phyloP scores from a whole-genome alignment of 768 basidiomycete species.

The Leucosporidium scottii region DNA sequence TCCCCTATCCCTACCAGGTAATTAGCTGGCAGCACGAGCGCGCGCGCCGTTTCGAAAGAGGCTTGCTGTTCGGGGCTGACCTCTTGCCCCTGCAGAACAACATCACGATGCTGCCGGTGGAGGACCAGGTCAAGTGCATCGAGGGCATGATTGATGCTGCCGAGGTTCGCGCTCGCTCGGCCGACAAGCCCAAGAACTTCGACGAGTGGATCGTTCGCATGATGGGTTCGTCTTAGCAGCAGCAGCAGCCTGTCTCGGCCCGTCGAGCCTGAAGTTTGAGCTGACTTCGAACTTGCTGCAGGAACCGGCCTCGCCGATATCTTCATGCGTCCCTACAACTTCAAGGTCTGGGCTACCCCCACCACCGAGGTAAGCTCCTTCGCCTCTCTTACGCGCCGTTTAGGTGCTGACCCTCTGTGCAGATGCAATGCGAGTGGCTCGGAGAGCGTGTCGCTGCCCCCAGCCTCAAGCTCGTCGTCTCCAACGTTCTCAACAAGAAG shows the following conservation, averaged over 20 bases:
- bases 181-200: conserved; percentile 42
- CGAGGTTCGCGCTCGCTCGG: conserved; percentile 38
- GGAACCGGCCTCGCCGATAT: conserved; percentile 43
- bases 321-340: conserved; percentile 47
- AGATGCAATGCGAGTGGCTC: conserved; percentile 47
- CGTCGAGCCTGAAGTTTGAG: neutral
- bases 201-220: conserved; percentile 45
- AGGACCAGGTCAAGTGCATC: conserved; percentile 42
- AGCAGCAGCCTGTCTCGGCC: neutral
- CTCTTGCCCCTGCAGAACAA: conserved; percentile 41
- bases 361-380: conserved; percentile 38
- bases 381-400: neutral
- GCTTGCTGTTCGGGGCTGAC: neutral
- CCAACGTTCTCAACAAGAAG: conserved; percentile 43
- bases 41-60: neutral
- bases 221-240: conserved; percentile 34
- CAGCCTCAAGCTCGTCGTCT: conserved; percentile 41
- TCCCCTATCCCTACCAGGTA: conserved; percentile 41
- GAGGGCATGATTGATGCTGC: conserved; percentile 44
- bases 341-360: conserved; percentile 45
- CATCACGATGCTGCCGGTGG: conserved; percentile 43
- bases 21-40: neutral
- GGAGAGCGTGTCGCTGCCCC: conserved; percentile 46
- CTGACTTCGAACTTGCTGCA: neutral
- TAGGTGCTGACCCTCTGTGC: neutral